A percentile compares a stretch with the other conserved stretches of the same genome.
These are phyloP conservation scores for Penicillium sp. DNA, from an alignment of 2,329 filamentous ascomycete species.

Conservation along the genomic window DNA sequence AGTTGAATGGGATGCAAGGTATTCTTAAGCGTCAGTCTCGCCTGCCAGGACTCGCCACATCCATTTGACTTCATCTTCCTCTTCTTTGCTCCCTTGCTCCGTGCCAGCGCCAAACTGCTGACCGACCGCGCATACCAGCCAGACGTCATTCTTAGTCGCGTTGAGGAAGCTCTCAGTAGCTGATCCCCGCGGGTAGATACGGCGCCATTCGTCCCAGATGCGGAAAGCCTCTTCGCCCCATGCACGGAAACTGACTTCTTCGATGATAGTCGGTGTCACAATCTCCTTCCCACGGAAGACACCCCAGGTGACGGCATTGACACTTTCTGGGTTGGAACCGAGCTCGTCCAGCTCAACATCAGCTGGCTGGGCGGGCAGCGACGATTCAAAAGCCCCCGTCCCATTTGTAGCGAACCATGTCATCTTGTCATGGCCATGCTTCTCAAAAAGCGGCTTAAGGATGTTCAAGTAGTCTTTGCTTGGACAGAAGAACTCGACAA, in stretches of 20 bases:
- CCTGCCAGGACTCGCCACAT: conserved; percentile 38
- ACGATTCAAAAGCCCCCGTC: conserved; percentile 70
- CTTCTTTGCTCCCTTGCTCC: conserved; percentile 33
- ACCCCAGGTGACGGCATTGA: conserved; percentile 96
- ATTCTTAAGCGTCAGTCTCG: conserved; percentile 12
- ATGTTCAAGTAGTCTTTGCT: conserved; percentile 59
- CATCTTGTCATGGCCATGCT: conserved; percentile 58
- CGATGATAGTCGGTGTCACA: conserved; percentile 91
- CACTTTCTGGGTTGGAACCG: conserved; percentile 46
- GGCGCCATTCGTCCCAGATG: conserved; percentile 90
- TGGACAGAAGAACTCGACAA: conserved; percentile 92
- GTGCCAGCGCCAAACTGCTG: conserved; percentile 44
- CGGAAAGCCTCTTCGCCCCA: conserved; percentile 96
- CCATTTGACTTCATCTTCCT: conserved; percentile 36
- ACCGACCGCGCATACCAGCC: conserved; percentile 70
- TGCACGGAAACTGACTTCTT: conserved; percentile 85
- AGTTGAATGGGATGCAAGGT: conserved; percentile 1
- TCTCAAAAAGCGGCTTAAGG: conserved; percentile 58
- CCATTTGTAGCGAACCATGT: conserved; percentile 85
- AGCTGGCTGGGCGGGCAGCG: conserved; percentile 25
- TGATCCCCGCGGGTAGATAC: conserved; percentile 72
- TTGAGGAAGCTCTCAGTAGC: conserved; percentile 67
- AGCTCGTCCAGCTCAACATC: conserved; percentile 31
- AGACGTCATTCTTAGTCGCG: conserved; percentile 61
- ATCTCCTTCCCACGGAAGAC: conserved; percentile 95